phyloP scores from a whole-genome alignment of 306 rosid genomes.

The Malus sieversii region DNA sequence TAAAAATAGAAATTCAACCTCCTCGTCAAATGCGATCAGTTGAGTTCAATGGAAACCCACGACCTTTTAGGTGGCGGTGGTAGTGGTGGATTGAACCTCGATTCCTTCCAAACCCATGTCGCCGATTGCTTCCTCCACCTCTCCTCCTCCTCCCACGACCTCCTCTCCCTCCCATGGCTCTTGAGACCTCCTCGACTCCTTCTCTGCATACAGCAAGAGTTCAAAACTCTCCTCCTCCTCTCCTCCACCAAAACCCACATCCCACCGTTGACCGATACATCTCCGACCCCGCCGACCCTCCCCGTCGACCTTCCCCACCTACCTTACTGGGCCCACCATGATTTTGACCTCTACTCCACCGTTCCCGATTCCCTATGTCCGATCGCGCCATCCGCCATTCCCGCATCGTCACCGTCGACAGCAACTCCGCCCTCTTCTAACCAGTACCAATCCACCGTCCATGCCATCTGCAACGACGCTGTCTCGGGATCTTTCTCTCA shows the following conservation, averaged over 20 bases:
- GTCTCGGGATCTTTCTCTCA: too few species aligned
- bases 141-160: constrained; percentile 25
- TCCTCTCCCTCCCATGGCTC: constrained; percentile 67
- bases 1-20: too few species aligned
- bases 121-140: constrained; percentile 40
- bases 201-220: constrained; percentile 51
- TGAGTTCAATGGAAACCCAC: constrained; percentile 43
- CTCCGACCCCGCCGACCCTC: constrained; percentile 9
- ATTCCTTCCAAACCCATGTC: constrained; percentile 56
- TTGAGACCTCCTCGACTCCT: constrained; percentile 56
- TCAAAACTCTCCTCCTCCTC: constrained; percentile 44
- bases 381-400: too few species aligned
- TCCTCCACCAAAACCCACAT: constrained; percentile 22
- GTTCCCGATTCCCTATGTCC: too few species aligned
- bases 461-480: too few species aligned
- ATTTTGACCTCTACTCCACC: too few species aligned
- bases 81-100: constrained; percentile 30
- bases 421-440: too few species aligned
- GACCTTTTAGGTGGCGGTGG: constrained; percentile 9
- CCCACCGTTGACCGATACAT: constrained; percentile 56
- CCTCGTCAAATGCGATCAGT: constrained; percentile 25
- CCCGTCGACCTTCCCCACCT: too few species aligned
- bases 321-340: too few species aligned
- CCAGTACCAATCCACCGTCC: too few species aligned
- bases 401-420: too few species aligned